Evolutionary conservation across 176 grass and related monocot species (phyloP), one percentile per base, ranked within the genome.

Genomic region (Juncus inflexus): DNA sequence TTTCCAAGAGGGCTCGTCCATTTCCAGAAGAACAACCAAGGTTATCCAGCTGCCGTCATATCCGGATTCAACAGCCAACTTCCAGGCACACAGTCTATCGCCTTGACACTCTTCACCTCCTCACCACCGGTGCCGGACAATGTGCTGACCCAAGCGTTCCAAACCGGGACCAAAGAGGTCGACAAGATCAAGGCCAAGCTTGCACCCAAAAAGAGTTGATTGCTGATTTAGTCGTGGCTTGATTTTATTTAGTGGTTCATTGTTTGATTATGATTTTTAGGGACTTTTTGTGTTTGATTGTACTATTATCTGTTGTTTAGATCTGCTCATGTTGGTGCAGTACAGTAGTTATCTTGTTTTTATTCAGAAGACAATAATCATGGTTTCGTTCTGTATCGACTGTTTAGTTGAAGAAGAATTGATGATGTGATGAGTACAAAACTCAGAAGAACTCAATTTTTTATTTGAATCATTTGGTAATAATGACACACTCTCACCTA

Each of bases 121-220:
- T 45, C 53, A 7, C 38, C 57, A 7, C 67, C 67, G 12, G 54
- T 71, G 7, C 67, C 67, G 12, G 6, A 71, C 37, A 7, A 71
- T 55, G 67, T 71, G 14, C 19, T 71, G 10, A 71, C 67, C 19
- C 54, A 58, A 52, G 38, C 67, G 42, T 71, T 71, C 53, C 52
- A 71, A 71, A 71, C 57, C 42, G 67, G 67, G 54, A 71, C 67
- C 42, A 71, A 71, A 71, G 67, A 71, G 41, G 67, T 71, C 19
- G 38, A 71, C 51, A 71, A 71, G 67, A 71, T 71, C 38, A 71
- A 6, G 52, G 55, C 67, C 57, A 71, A 13, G 67, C 67, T 71
- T 71, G 54, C 54, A 59, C 67, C 67, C 40, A 71, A 71, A 37
- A 71, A 71, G 39, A 70, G 13, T 35, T 70, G 52, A 70, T 47